phyloP scores from a whole-genome alignment of 2,329 filamentous ascomycete species.

The Akanthomyces lecanii region DNA sequence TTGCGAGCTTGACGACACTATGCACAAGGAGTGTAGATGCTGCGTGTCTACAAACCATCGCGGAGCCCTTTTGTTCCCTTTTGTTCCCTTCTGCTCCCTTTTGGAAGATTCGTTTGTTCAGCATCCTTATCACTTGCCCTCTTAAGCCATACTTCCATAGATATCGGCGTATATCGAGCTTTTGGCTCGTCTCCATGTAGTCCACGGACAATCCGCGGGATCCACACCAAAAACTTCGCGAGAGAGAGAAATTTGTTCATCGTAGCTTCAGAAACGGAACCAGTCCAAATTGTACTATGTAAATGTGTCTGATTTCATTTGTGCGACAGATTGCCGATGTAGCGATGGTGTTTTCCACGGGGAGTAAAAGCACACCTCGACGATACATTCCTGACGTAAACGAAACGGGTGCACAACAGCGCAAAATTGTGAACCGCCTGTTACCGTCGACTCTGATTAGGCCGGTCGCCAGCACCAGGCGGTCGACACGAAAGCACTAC shows the following conservation, averaged over 20 bases:
- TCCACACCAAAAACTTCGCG: neutral
- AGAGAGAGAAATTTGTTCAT: neutral
- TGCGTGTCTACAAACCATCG: neutral
- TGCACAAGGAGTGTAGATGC: neutral
- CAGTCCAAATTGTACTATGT: neutral
- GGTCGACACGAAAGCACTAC: neutral
- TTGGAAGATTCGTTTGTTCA: neutral
- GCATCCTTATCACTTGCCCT: neutral
- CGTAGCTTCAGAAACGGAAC: neutral
- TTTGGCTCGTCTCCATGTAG: neutral
- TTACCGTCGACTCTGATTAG: neutral
- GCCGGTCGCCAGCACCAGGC: neutral
- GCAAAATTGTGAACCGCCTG: neutral
- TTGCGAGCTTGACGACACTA: too few relatives aligned
- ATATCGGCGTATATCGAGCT: neutral
- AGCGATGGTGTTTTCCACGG: neutral
- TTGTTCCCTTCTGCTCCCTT: too few relatives aligned
- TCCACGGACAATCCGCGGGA: neutral
- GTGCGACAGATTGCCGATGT: neutral
- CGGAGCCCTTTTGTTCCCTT: too few relatives aligned
- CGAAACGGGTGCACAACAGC: neutral
- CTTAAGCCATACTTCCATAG: neutral
- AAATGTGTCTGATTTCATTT: neutral
- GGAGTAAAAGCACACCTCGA: neutral
- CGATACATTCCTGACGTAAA: constrained; percentile 1